Percentiles rank a stretch among this genome's conserved stretches.
Conservation (phyloP, 169 alveolate genomes). For the Babesia microti region DNA sequence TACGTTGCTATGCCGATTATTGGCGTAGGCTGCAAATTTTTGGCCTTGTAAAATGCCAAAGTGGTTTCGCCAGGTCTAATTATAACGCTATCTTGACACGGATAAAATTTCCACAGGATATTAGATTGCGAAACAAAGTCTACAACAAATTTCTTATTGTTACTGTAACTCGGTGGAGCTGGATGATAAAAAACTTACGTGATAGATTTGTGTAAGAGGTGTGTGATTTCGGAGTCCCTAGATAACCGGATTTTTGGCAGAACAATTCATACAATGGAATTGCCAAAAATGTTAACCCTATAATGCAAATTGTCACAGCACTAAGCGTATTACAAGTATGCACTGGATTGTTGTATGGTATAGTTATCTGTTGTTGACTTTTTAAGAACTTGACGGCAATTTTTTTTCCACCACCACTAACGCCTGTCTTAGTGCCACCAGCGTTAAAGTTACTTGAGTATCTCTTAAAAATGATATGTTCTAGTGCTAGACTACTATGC, state of each 20-base stretch:
- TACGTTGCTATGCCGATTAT: constrained; percentile 81
- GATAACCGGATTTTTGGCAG: constrained; percentile 62
- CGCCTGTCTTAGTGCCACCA: too few species aligned
- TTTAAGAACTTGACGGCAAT: too few species aligned
- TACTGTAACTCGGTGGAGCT: neutral
- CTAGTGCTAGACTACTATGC: too few species aligned
- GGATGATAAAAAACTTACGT: constrained; percentile 8
- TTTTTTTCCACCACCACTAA: too few species aligned
- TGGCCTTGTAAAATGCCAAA: constrained; percentile 76
- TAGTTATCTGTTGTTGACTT: too few species aligned
- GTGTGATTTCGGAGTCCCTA: constrained; percentile 44
- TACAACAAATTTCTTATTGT: constrained; percentile 40
- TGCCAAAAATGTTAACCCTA: too few species aligned
- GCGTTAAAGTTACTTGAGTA: too few species aligned
- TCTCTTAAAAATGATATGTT: too few species aligned
- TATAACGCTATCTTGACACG: constrained; percentile 66
- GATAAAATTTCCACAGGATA: constrained; percentile 73
- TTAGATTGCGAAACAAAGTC: constrained; percentile 61
- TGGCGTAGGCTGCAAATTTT: constrained; percentile 57
- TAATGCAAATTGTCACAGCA: too few species aligned
- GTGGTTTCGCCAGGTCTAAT: constrained; percentile 81
- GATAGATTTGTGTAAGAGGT: constrained; percentile 37
- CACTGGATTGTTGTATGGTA: too few species aligned
- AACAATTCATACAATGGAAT: constrained; percentile 61
- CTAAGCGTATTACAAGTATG: too few species aligned